Base-by-base conservation (phyloP, 1,139 yeast species). In the Taphrina confusa region DNA sequence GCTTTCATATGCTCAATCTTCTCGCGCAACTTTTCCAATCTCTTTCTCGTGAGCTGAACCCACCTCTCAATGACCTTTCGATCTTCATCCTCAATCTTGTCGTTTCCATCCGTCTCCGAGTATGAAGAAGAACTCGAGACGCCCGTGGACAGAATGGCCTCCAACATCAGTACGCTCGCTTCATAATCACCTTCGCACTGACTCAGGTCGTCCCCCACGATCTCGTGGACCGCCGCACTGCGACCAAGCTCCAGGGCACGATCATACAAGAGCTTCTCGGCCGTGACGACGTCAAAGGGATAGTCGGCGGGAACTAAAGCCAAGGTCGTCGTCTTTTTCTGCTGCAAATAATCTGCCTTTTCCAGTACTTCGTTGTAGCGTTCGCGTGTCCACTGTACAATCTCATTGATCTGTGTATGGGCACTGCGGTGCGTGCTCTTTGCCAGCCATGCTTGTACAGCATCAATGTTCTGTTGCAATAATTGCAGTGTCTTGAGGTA, bases 301-400 rank as follows among this genome's bases (percentile, higher is more conserved):
- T 55, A 44, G 28, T 57, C 11, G 46, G 61, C 22, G 46, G 58
- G 27, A 2, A 50, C 60, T 16, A 34, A 47, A 6, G 58, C 59
- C 23, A 49, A 34, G 1, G 66, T 60, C n/a, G 63, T 64, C 39
- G 64, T 67, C 22, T 70, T 58, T 47, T 67, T 75, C 46, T 80
- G 70, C 63, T 82, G 80, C 11, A 88, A 80, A 68, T 81, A 83
- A 68, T 91, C 97, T 0, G 97, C 97, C 70, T 85, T 86, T 65
- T 87, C 96, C 63, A 92, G 77, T 63, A 88, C 82, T 69, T 90
- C 96, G 72, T 92, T 92, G 73, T 90, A 92, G 64, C 84, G 81
- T 62, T 86, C 91, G 63, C 97, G 80, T 8, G 88, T 83, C 96
- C 97, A 90, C 72, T 92, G 97, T 5, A 92, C 96, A 58, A 88